Evolutionary conservation across 768 basidiomycete genomes (phyloP), one percentile per base, ranked within the genome.

Genomic region (Dioszegia aurantiaca): DNA sequence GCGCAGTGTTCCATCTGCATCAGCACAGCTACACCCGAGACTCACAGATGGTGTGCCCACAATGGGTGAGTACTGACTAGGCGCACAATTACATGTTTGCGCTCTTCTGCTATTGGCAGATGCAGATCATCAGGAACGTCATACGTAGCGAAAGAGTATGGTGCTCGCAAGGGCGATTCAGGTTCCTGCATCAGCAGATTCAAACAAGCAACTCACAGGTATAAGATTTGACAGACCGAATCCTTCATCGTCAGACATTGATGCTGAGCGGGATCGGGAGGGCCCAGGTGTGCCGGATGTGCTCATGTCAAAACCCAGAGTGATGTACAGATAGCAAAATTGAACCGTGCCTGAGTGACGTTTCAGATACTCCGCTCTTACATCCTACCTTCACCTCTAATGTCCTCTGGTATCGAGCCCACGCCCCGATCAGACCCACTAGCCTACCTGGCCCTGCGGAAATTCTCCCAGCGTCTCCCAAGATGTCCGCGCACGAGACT

Each of bases 1-100:
- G 59, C 16, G 71, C 60, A 11, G 71, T 68, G 41, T 70, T 67
- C 71, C 65, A 76, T 41, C 67, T 75, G n/a, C 26, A 23, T 45
- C 24, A 60, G 52, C 44, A 19, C 23, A n/a, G 39, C 2, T 26
- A 24, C 28, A 12, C 26, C 23, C 23, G 17, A 10, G 24, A 46
- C 67, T 26, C 48, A 76, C 60, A 76, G 64, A 44, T 73, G 61
- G 60, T 76, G 73, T 14, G 69, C 75, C 75, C 75, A 76, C 46
- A 76, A 58, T 6, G 75, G 73, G 49, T 76, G 70, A 46, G 43
- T 61, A 2, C 73, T 67, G 16, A 76, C 72, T n/a, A 76, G 61
- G 11, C 70, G 61, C 11, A 69, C 54, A 9, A 64, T 46, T 43
- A 75, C 26, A 27, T 70, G 47, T 6, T 30, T 40, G 16, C 62